Evolutionary conservation across 345 rosid species (phyloP), one percentile per base, ranked within the genome.

Genomic region (Noccaea bulbosa): DNA sequence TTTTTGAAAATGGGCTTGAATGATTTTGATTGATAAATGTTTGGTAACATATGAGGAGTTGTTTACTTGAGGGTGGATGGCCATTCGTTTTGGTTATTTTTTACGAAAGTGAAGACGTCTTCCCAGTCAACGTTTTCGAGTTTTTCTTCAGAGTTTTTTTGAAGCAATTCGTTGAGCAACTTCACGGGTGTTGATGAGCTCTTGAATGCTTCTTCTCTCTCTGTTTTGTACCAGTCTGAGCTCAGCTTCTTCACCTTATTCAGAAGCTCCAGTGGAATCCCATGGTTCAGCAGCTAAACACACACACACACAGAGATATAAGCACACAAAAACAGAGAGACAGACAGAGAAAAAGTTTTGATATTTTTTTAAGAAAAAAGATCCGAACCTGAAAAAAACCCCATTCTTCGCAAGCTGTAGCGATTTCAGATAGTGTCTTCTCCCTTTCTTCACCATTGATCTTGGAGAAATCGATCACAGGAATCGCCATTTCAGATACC

Each of bases 401-500:
- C 97, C 97, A 93, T 35, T 88, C 92, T 70, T 90, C 84, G 10
- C 97, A 90, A 16, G 87, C 86, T 72, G 72, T 83, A 30, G 97
- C 97, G 38, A 93, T 87, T 67, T 80, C 81, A 67, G 88, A 93
- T 57, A 90, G 68, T 3, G 89, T 81, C 33, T 74, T 75, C 45
- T 86, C 85, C 67, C 90, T 84, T 43, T 87, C 90, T 67, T 82
- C 89, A 7, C 86, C 88, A 46, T 84, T 77, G 78, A 93, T 80
- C 82, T 88, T 82, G 5, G 93, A 88, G 85, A 90, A 93, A 82
- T 93, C 96, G 12, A 90, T 83, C 67, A 93, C 96, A 0, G 97
- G 98, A 86, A 93, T 80, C 16, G 87, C 96, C 98, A 93, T 93
- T 75, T 47, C 53, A 62, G 74, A 53, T 37, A 24, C 15, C 20